Evolutionary conservation across 1,284 basidiomycete species (phyloP), one percentile per base, ranked within the genome.

Genomic region (Erythrobasidium hasegawianum): DNA sequence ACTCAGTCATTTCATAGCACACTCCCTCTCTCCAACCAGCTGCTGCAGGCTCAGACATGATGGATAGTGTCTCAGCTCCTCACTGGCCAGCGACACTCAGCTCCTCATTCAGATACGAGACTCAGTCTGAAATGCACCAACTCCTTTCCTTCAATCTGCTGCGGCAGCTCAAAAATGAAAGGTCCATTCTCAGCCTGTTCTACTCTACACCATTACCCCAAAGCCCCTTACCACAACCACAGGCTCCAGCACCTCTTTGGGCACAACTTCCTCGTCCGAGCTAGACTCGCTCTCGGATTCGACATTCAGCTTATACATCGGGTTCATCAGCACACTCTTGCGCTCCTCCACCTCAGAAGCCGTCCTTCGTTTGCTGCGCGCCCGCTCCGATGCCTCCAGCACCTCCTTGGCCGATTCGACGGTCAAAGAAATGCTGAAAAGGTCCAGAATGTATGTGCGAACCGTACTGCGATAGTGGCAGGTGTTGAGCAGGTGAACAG

Each of bases 401-500:
- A 70, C 47, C 10, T 16, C 54, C 18, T 57, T 20, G 14, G 67
- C 59, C 7, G 33, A 49, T 13, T 22, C 27, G 5, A 50, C 49
- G n/a, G 59, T 47, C 14, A 95, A 79, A 52, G 87, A 84, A 67
- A 92, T 79, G 72, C 88, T 88, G 80, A 99, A 97, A 5, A 97
- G 81, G 69, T 98, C 94, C 70, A 97, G 80, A 70, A 98, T 87
- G 76, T 92, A 96, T 64, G 90, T 83, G 54, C 95, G 84, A 59
- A 96, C 91, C 11, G 92, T 89, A 10, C 92, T 82, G 38, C 91
- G 88, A 78, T 91, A 96, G 71, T 90, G 86, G 70, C 90, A 89
- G 0, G 86, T 87, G 1, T 89, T 91, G 64, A 97, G 86, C 56
- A 87, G 86, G 64, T 90, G 87, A 39, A 95, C 79, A 0, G 88